These are phyloP conservation scores for Phytopythium aichiense DNA, from an alignment of 352 stramenopile species.

Conservation along the genomic window DNA sequence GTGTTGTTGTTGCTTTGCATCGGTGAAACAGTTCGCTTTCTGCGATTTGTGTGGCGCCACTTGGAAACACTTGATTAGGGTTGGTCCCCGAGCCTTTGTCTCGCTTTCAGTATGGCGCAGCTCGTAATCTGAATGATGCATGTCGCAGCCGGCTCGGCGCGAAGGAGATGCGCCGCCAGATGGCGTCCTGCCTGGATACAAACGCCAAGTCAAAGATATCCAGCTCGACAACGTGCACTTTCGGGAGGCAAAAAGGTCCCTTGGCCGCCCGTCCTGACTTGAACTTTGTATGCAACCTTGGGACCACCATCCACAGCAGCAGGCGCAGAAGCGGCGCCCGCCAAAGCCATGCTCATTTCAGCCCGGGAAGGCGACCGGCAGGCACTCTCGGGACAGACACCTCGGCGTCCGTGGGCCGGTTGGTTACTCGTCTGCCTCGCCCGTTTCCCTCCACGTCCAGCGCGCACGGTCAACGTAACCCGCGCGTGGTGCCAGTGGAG, in stretches of 20 bases:
- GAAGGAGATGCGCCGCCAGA: slow-evolving; percentile 1
- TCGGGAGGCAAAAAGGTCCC: background rate
- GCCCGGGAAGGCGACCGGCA: too few relatives aligned
- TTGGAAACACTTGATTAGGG: background rate
- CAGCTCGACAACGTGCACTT: slow-evolving; percentile 4
- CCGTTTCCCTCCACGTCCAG: too few relatives aligned
- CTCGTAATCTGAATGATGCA: background rate
- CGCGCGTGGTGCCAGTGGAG: too few relatives aligned
- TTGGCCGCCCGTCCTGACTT: background rate
- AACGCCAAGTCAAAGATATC: slow-evolving; percentile 1
- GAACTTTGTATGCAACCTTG: background rate
- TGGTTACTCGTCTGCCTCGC: too few relatives aligned
- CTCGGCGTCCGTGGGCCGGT: too few relatives aligned
- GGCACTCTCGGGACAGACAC: too few relatives aligned
- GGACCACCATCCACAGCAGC: background rate
- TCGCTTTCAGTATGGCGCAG: background rate
- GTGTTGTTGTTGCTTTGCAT: too few relatives aligned
- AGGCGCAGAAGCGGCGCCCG: background rate
- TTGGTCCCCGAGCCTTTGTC: background rate
- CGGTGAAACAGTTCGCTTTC: background rate
- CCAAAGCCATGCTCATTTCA: too few relatives aligned
- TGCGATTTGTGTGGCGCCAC: background rate
- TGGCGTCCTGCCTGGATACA: background rate
- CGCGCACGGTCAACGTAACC: too few relatives aligned
- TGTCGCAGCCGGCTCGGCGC: background rate